Percentiles rank a stretch among this genome's conserved stretches.
These are phyloP conservation scores for Aspergillus steynii DNA, from an alignment of 495 filamentous ascomycete species.

Conservation along the genomic window DNA sequence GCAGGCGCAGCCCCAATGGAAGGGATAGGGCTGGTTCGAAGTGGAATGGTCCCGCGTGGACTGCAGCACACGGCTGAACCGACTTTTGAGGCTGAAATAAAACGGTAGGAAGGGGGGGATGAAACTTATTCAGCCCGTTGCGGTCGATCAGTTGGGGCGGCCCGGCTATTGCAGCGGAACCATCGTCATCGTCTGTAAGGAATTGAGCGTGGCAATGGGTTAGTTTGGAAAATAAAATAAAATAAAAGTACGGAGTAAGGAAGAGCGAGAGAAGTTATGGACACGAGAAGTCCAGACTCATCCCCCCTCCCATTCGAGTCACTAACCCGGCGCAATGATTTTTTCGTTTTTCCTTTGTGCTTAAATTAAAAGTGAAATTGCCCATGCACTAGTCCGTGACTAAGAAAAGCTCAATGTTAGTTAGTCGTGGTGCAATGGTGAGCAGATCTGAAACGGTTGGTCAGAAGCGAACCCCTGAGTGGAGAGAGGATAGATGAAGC, in stretches of 20 bases:
- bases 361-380: conserved; percentile 17
- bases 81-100: neutral
- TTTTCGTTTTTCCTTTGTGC: conserved; percentile 15
- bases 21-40: neutral
- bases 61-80: neutral
- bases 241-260: neutral
- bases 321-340: conserved; percentile 1
- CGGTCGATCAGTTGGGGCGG: neutral
- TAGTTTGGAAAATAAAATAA: neutral
- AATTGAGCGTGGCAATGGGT: neutral
- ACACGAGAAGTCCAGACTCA: conserved; percentile 2
- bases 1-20: neutral
- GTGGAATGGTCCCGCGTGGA: neutral
- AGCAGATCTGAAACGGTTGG: conserved; percentile 15
- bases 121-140: neutral
- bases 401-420: conserved; percentile 4
- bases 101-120: neutral
- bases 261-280: conserved; percentile 1
- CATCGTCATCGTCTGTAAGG: neutral
- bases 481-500: neutral
- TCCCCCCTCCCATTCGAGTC: neutral
- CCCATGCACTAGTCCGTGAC: conserved; percentile 14
- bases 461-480: conserved; percentile 13
- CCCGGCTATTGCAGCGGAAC: neutral
- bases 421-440: conserved; percentile 14